Conservation (phyloP, 495 filamentous ascomycete genomes). For the Trichocladium uniseriatum region DNA sequence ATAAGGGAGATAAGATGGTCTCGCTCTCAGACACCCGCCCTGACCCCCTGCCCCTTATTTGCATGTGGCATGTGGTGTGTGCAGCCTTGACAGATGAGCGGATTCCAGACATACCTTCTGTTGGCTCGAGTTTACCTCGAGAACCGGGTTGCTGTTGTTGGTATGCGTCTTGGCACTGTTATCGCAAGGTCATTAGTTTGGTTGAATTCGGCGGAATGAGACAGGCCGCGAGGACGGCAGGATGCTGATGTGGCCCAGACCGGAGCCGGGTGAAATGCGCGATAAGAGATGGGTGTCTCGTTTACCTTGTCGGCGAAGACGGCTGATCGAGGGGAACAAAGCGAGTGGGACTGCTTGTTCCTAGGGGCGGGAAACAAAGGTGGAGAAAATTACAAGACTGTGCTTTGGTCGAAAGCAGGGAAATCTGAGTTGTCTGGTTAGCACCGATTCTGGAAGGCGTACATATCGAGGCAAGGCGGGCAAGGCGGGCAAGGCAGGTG, state of each 20-base stretch:
- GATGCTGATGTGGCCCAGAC: not conserved
- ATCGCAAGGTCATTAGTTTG: constrained; percentile 1
- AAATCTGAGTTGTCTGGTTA: not conserved
- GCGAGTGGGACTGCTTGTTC: not conserved
- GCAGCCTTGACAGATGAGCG: not conserved
- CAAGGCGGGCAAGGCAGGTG: too few relatives aligned
- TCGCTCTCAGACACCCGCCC: not conserved
- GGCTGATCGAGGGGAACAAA: not conserved
- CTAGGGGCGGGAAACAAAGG: not conserved
- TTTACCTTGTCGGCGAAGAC: constrained; percentile 1
- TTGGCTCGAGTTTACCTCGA: not conserved
- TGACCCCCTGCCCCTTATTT: not conserved
- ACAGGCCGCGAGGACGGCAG: not conserved
- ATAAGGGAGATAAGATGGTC: constrained; percentile 9
- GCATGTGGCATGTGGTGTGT: not conserved
- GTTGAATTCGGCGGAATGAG: not conserved
- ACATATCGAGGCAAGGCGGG: too few relatives aligned
- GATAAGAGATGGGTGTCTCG: constrained; percentile 2
- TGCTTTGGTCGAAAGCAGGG: not conserved
- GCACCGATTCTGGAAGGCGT: constrained; percentile 2
- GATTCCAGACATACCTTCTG: constrained; percentile 2
- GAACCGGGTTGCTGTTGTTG: too few relatives aligned
- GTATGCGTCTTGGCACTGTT: constrained; percentile 3
- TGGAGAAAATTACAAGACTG: not conserved
- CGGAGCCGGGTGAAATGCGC: not conserved